Evolutionary conservation across 306 rosid species (phyloP), one percentile per base, ranked within the genome.

Genomic region (Pyrus communis): DNA sequence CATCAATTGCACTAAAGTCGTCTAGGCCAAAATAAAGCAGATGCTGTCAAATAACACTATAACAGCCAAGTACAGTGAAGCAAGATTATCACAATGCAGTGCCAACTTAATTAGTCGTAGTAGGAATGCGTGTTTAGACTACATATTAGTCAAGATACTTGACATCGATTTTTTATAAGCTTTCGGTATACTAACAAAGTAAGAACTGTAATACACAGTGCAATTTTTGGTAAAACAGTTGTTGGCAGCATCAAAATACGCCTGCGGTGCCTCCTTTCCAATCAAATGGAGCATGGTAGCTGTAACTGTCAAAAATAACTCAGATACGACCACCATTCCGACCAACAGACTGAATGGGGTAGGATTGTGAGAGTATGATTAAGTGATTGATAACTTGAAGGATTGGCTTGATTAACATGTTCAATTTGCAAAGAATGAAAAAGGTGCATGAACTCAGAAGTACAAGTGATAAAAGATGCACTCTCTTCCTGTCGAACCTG

Each of bases 1-100:
- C 80, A 83, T 79, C 69, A 71, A 75, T 46, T 19, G 77, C 54
- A 85, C 80, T n/a, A 49, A 65, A 25, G 52, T 14, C 61, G 23
- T 33, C 43, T 17, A 38, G 60, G 31, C 70, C 35, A 64, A 65
- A 73, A 74, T 35, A 3, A 46, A 67, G 30, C 67, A 49, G 17
- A 23, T 76, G 40, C 65, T 17, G 25, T 46, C 11, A 2, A 75
- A 51, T 28, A 65, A n/a, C n/a, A n/a, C n/a, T n/a, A n/a, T n/a
- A n/a, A 11, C 35, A 75, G 42, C 51, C 33, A 65, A 23, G 15
- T 15, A 33, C 11, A 9, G 40, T 46, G 73, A 69, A 23, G 11
- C 33, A 69, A 4, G 54, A 69, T 13, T 9, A 66, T 54, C 66
- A 52, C 19, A 28, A 52, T 35, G 35, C 43, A 19, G 22, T 9